These are phyloP conservation scores for Fusarium nisikadoi DNA, from an alignment of 2,329 filamentous ascomycete genomes.

Conservation along the genomic window DNA sequence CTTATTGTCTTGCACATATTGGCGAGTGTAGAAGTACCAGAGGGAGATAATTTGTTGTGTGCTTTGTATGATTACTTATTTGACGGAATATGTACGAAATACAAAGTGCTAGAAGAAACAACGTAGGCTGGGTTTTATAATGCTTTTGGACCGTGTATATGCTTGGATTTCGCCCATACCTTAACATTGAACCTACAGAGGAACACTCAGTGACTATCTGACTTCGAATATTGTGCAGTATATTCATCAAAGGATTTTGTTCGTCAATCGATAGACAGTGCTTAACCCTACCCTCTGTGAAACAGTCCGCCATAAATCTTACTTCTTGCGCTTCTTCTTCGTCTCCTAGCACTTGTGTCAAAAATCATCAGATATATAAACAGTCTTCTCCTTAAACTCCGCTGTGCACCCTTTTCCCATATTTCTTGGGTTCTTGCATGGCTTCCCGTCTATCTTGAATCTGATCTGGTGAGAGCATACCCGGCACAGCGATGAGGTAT, in stretches of 20 bases:
- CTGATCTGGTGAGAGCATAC: neutral
- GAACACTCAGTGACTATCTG: rapidly evolving
- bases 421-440: neutral
- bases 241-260: rapidly evolving
- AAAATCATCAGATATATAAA: too few species aligned
- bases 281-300: rapidly evolving
- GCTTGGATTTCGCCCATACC: rapidly evolving
- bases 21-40: too few species aligned
- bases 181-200: too few species aligned
- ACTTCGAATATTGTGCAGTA: rapidly evolving
- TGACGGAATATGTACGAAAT: neutral
- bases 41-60: rapidly evolving
- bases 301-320: neutral
- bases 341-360: neutral
- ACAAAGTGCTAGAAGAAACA: rapidly evolving
- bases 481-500: neutral
- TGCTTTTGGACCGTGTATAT: too few species aligned
- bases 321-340: neutral
- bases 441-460: neutral
- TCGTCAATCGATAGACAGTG: neutral
- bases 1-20: neutral
- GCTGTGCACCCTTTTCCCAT: neutral
- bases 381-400: neutral
- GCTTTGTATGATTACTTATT: neutral
- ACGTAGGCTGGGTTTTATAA: neutral